Conservation (phyloP, 2,329 filamentous ascomycete genomes). For the Coniochaeta pulveracea region DNA sequence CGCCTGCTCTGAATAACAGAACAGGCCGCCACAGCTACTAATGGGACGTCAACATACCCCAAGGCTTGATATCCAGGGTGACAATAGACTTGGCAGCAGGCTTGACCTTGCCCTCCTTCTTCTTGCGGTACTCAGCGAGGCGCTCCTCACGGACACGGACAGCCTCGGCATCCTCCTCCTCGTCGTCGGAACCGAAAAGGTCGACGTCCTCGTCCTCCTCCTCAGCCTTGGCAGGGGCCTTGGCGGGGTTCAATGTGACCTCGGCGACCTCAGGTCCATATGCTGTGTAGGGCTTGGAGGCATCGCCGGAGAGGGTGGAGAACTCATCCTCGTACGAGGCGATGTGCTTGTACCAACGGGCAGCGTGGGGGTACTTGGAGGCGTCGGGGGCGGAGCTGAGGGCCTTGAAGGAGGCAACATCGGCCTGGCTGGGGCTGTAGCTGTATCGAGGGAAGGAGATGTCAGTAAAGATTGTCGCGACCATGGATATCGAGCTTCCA, state of each 20-base stretch:
- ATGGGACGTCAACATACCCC: slow-evolving; percentile 57
- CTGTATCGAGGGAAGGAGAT: slow-evolving; percentile 16
- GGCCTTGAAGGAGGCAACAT: slow-evolving; percentile 89
- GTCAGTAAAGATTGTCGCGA: neutral
- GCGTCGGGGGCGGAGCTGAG: slow-evolving; percentile 62
- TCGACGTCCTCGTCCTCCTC: slow-evolving; percentile 78
- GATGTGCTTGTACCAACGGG: slow-evolving; percentile 98
- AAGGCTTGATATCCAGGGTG: slow-evolving; percentile 92
- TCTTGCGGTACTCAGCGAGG: slow-evolving; percentile 84
- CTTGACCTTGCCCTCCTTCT: slow-evolving; percentile 91
- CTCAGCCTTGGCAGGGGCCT: slow-evolving; percentile 53
- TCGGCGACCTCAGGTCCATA: slow-evolving; percentile 77
- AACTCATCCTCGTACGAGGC: slow-evolving; percentile 85
- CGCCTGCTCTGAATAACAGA: too few species aligned
- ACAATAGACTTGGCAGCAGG: slow-evolving; percentile 87
- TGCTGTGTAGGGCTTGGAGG: slow-evolving; percentile 72
- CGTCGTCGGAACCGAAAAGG: slow-evolving; percentile 83
- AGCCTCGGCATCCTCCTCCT: slow-evolving; percentile 85
- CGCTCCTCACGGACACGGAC: slow-evolving; percentile 74
- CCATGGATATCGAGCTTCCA: too few species aligned
- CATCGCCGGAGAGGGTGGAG: slow-evolving; percentile 76
- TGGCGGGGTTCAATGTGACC: slow-evolving; percentile 71
- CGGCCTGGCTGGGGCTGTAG: slow-evolving; percentile 71
- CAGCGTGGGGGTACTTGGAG: slow-evolving; percentile 81
- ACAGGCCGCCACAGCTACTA: neutral